A percentile compares a stretch with the other conserved stretches of the same genome.
Conservation (phyloP, 352 stramenopile genomes). For the Phytophthora syringae region DNA sequence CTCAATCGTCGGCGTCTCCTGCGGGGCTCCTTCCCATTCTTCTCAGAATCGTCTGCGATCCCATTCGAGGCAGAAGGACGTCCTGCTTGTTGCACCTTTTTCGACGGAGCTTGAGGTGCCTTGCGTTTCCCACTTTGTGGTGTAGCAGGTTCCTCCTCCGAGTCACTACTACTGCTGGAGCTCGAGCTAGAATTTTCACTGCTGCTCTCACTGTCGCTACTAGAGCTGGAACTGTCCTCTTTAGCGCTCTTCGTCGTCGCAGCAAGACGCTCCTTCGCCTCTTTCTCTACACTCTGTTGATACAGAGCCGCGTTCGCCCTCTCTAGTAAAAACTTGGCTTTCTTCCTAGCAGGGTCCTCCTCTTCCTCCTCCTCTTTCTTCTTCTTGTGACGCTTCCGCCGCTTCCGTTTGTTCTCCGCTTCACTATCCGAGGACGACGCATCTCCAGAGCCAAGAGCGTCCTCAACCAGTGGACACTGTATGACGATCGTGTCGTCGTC, state of each 20-base stretch:
- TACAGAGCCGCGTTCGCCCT: slow-evolving; percentile 6
- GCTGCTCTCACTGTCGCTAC: slow-evolving; percentile 3
- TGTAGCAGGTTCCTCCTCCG: slow-evolving; percentile 3
- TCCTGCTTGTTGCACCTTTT: not conserved
- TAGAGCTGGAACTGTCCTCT: slow-evolving; percentile 28
- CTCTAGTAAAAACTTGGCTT: slow-evolving; percentile 7
- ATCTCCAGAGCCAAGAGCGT: not conserved
- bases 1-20: slow-evolving; percentile 35
- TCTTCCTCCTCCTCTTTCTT: slow-evolving; percentile 8
- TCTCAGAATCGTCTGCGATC: slow-evolving; percentile 1
- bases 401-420: slow-evolving; percentile 1
- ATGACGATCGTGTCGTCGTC: slow-evolving; percentile 69
- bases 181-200: slow-evolving; percentile 25
- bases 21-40: slow-evolving; percentile 22
- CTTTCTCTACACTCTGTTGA: not conserved
- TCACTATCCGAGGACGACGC: slow-evolving; percentile 21
- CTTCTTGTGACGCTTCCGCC: slow-evolving; percentile 24
- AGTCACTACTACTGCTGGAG: slow-evolving; percentile 30
- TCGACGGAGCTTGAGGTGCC: not conserved
- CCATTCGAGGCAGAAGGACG: not conserved
- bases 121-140: slow-evolving; percentile 24
- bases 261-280: not conserved
- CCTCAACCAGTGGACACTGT: slow-evolving; percentile 39
- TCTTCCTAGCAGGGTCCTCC: slow-evolving; percentile 5
- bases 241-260: slow-evolving; percentile 16